Conservation (phyloP, 768 basidiomycete species). For the Agrocybe praecox region DNA sequence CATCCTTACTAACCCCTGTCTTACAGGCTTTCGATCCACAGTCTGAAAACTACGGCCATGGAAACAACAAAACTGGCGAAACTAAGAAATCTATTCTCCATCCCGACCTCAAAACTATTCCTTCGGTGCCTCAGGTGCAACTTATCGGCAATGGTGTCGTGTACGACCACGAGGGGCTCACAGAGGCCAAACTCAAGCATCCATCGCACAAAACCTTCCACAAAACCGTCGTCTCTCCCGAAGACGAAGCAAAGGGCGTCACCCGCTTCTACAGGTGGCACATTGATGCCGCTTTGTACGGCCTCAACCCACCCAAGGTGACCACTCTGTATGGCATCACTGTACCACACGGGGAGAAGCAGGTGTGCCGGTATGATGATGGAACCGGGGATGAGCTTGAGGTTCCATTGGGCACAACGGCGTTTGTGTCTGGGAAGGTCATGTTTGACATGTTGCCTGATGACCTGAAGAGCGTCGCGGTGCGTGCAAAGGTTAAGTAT, state of each 20-base stretch:
- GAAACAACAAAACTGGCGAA: conserved; percentile 81
- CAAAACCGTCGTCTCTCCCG: conserved; percentile 70
- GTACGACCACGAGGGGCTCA: conserved; percentile 79
- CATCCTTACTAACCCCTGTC: background rate
- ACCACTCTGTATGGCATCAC: conserved; percentile 82
- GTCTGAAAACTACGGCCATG: conserved; percentile 76
- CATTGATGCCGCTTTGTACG: conserved; percentile 86
- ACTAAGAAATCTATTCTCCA: conserved; percentile 83
- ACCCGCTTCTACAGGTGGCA: conserved; percentile 95
- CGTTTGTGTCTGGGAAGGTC: conserved; percentile 77
- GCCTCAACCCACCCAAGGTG: conserved; percentile 76
- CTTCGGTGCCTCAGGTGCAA: conserved; percentile 86
- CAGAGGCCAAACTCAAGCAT: conserved; percentile 79
- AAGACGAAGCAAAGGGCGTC: conserved; percentile 74
- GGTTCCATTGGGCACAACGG: conserved; percentile 87
- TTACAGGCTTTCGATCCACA: conserved; percentile 72
- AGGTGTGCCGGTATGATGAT: conserved; percentile 80
- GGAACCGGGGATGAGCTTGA: conserved; percentile 81
- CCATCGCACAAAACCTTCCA: conserved; percentile 88
- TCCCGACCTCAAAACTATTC: conserved; percentile 90
- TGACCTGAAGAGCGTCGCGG: conserved; percentile 78
- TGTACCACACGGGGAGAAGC: conserved; percentile 66
- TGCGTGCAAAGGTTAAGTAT: conserved; percentile 75
- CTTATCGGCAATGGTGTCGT: conserved; percentile 89
- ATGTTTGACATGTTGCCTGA: conserved; percentile 82